Conservation (phyloP, 768 basidiomycete species). For the Kondoa malvinella region DNA sequence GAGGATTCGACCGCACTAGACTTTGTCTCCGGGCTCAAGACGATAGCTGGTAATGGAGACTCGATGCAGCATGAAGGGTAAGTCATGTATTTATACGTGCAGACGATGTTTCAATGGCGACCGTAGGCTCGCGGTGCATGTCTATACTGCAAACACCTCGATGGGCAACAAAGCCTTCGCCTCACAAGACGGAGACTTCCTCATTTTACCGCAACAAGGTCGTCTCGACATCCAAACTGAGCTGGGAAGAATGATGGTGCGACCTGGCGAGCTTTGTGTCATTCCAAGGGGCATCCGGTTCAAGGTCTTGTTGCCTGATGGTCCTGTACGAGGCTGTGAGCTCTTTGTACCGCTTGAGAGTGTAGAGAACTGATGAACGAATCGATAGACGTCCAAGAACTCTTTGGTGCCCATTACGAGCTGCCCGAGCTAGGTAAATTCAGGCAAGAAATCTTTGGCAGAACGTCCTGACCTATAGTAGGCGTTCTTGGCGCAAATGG, state of each 20-base stretch:
- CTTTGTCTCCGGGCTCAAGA: conserved; percentile 44
- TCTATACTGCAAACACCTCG: conserved; percentile 13
- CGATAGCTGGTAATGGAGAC: conserved; percentile 47
- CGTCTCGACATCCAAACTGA: conserved; percentile 54
- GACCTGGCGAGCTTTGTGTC: conserved; percentile 49
- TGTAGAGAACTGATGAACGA: conserved; percentile 38
- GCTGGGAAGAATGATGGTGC: conserved; percentile 37
- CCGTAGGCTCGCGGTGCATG: background rate
- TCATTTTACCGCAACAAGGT: conserved; percentile 50
- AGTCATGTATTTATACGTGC: conserved; percentile 47
- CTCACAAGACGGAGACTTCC: conserved; percentile 40
- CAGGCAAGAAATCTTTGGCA: background rate
- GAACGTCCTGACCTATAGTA: background rate
- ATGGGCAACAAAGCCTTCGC: conserved; percentile 23
- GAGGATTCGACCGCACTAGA: conserved; percentile 35
- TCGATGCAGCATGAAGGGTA: conserved; percentile 49
- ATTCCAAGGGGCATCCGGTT: conserved; percentile 52
- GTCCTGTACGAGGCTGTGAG: conserved; percentile 41
- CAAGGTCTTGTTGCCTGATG: conserved; percentile 38
- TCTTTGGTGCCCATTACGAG: conserved; percentile 47
- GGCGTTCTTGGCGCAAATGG: conserved; percentile 51
- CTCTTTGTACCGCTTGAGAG: background rate
- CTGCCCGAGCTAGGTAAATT: conserved; percentile 51
- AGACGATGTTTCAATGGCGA: conserved; percentile 36
- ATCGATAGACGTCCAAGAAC: conserved; percentile 31